These are phyloP conservation scores for Rubia tinctorum DNA, from an alignment of 305 asterid genomes.

Conservation along the genomic window DNA sequence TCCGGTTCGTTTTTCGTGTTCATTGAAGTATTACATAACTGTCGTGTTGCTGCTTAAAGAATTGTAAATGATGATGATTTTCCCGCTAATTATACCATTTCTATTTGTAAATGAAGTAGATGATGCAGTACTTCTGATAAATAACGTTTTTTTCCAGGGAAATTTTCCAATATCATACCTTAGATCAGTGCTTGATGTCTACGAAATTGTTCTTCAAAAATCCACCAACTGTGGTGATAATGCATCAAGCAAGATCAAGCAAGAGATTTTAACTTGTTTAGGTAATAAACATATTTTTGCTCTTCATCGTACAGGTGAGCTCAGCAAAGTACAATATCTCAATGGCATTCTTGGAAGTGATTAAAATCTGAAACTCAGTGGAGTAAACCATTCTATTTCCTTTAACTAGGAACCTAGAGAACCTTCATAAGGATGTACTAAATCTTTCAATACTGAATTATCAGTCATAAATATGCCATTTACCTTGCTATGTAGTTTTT, in stretches of 20 bases:
- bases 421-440: neutral
- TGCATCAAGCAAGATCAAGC: slow-evolving; percentile 80
- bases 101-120: slow-evolving; percentile 16
- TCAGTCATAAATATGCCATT: neutral
- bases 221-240: slow-evolving; percentile 50
- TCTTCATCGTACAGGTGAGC: slow-evolving; percentile 6
- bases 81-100: slow-evolving; percentile 6
- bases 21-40: neutral
- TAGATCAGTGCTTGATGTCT: slow-evolving; percentile 76
- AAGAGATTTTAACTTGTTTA: slow-evolving; percentile 90
- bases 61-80: neutral
- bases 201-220: slow-evolving; percentile 73
- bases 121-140: slow-evolving; percentile 11
- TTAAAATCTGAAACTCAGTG: neutral
- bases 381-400: neutral
- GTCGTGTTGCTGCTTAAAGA: slow-evolving; percentile 1
- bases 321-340: neutral
- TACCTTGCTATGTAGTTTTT: neutral
- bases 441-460: neutral
- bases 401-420: neutral
- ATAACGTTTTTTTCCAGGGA: slow-evolving; percentile 52
- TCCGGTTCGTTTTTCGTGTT: slow-evolving; percentile 10
- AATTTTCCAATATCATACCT: slow-evolving; percentile 69
- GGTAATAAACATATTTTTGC: slow-evolving; percentile 47
- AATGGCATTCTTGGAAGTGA: neutral